Evolutionary conservation across 202 grass and related monocot species (phyloP).

Genomic region (Setaria viridis): DNA sequence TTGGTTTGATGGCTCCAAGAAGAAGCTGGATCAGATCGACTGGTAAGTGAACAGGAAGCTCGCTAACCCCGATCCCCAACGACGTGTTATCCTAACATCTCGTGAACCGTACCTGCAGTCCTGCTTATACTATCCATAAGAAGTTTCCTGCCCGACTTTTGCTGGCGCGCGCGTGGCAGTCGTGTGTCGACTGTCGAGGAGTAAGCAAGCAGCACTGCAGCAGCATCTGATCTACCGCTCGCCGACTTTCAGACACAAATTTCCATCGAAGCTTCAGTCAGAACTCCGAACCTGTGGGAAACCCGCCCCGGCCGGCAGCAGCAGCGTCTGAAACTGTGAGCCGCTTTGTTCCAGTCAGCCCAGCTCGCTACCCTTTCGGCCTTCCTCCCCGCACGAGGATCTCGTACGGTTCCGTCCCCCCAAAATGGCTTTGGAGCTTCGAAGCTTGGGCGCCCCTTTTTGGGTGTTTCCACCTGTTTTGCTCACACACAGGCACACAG

Average conservation of each 20-base stretch:
- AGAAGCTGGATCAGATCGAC: neutral
- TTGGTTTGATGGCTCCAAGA: neutral
- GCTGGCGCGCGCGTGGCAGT: neutral
- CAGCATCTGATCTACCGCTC: neutral
- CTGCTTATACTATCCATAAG: neutral
- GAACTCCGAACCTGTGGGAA: neutral
- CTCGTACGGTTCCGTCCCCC: constrained; percentile 25
- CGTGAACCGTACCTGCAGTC: neutral
- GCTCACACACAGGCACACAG: neutral
- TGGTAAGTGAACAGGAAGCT: neutral
- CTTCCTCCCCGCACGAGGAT: neutral
- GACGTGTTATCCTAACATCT: neutral
- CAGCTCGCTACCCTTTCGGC: neutral
- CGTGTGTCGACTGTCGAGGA: neutral
- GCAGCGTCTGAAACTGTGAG: neutral
- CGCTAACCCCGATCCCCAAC: neutral
- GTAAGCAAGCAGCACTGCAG: neutral
- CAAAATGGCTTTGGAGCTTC: constrained; percentile 7
- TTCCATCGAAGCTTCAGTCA: constrained; percentile 44
- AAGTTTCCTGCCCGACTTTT: constrained; percentile 39
- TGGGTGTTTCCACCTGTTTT: constrained; percentile 10
- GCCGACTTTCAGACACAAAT: constrained; percentile 31
- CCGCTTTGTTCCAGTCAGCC: constrained; percentile 10
- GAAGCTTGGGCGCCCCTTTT: neutral
- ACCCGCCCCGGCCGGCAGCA: neutral